Percentiles rank a stretch among this genome's conserved stretches.
Conservation (phyloP, 805 yeast species). For the Starmerella ratchasimensis region DNA sequence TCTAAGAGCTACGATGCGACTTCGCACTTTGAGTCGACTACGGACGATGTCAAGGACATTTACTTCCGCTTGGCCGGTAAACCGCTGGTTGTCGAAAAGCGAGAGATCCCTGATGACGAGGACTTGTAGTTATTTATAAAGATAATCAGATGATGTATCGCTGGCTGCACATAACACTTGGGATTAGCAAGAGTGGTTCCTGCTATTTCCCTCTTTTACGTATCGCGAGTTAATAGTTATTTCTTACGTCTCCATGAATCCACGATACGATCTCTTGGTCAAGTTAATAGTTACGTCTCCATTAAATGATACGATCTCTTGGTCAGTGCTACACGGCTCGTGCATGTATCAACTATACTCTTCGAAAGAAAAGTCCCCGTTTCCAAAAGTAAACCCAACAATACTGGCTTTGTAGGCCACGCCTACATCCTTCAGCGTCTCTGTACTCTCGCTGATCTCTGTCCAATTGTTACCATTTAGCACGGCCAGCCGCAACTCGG, state of each 20-base stretch:
- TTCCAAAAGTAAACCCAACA: conserved; percentile 15
- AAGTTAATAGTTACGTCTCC: no score
- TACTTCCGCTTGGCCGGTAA: conserved; percentile 86
- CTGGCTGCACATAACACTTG: no score
- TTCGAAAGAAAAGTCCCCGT: conserved; percentile 14
- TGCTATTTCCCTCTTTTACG: no score
- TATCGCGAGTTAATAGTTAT: no score
- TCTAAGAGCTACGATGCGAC: conserved; percentile 88
- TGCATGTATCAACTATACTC: conserved; percentile 1
- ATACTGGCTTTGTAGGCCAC: conserved; percentile 7
- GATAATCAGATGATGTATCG: no score
- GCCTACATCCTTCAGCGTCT: conserved; percentile 7
- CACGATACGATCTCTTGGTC: no score
- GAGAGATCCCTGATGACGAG: conserved; percentile 51
- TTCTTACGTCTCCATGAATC: no score
- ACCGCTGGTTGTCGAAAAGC: conserved; percentile 73
- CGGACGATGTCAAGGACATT: conserved; percentile 91
- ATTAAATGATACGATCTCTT: no score
- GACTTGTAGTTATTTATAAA: conserved; percentile 2
- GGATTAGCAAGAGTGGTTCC: no score
- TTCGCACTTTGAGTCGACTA: conserved; percentile 89
- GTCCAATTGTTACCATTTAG: conserved; percentile 9
- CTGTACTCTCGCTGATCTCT: conserved; percentile 12
- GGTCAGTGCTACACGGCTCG: no score
- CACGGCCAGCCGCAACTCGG: conserved; percentile 16